Evolutionary conservation across 148 eudicot genomes (phyloP).

Genomic region (Oxyria digyna): DNA sequence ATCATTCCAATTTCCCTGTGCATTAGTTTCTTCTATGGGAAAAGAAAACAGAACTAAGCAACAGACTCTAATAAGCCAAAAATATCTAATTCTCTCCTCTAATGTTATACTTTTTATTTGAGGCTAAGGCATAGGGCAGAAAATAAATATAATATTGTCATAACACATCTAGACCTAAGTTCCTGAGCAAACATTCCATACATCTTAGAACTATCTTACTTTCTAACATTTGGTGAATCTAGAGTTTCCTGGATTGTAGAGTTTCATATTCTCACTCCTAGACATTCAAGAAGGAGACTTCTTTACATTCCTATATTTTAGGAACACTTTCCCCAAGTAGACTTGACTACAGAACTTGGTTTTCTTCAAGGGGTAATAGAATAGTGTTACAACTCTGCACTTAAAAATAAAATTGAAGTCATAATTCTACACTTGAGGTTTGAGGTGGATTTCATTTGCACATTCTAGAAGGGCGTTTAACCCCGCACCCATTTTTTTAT

Average conservation of each 20-base stretch:
- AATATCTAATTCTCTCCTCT: background rate
- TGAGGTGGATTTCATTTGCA: background rate
- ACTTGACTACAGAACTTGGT: background rate
- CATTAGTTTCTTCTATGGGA: background rate
- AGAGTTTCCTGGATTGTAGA: too few species aligned
- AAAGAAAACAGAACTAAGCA: too few species aligned
- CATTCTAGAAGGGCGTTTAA: background rate
- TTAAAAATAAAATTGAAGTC: background rate
- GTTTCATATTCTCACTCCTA: background rate
- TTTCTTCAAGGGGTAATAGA: background rate
- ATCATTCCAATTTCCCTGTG: background rate
- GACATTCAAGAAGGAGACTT: background rate
- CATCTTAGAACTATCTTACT: background rate
- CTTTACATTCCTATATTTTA: background rate
- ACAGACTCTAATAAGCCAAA: background rate
- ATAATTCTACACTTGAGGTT: background rate
- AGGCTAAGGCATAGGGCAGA: background rate
- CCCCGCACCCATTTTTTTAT: too few species aligned
- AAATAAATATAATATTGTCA: background rate
- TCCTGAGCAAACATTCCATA: background rate
- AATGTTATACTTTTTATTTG: background rate
- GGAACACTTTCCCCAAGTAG: background rate
- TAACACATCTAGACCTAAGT: background rate
- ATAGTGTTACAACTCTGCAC: background rate
- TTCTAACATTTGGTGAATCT: background rate